Evolutionary conservation across 139 green algal species (phyloP).

Genomic region (Chlorella sp.): DNA sequence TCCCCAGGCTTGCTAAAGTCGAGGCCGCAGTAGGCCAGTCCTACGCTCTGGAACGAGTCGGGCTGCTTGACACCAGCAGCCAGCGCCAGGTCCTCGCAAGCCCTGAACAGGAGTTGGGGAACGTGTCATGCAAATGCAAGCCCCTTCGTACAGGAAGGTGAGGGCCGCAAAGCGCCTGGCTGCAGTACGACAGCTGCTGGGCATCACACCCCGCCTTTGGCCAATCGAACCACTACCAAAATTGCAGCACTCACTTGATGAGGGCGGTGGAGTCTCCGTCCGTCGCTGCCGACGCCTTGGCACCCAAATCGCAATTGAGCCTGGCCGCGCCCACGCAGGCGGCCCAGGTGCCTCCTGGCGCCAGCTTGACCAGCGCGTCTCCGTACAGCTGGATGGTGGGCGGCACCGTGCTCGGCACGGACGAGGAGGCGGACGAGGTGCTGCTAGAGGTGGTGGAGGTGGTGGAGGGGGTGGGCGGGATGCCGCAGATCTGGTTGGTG

Average conservation of each 20-base stretch:
- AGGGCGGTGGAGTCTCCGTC: background rate
- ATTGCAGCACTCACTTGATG: background rate
- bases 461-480: background rate
- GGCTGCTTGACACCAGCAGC: background rate
- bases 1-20: background rate
- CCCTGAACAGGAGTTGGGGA: background rate
- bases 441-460: background rate
- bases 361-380: background rate
- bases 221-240: too few relatives aligned
- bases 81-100: background rate
- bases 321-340: background rate
- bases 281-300: background rate
- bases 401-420: background rate
- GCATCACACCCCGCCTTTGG: too few relatives aligned
- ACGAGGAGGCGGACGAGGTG: background rate
- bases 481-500: background rate
- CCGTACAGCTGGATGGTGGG: background rate
- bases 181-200: too few relatives aligned
- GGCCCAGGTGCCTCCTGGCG: background rate
- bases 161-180: too few relatives aligned
- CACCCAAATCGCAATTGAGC: background rate
- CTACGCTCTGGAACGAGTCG: background rate
- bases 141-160: too few relatives aligned
- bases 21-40: slow-evolving; percentile 5
- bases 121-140: too few relatives aligned